These are phyloP conservation scores for Gentiana dahurica DNA, from an alignment of 257 asterid species.

Conservation along the genomic window DNA sequence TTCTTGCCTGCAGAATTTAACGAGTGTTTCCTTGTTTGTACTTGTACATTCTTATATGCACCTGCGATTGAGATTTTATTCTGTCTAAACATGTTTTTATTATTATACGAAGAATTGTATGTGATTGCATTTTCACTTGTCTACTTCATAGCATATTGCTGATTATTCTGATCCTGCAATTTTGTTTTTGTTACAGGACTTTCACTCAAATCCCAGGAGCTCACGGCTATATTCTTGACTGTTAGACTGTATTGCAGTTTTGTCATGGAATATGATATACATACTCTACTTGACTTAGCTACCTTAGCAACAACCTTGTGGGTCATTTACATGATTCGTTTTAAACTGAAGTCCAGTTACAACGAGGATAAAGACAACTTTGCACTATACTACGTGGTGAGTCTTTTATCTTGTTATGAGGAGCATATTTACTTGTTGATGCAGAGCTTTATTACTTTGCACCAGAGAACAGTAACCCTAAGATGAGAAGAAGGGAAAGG, in stretches of 20 bases:
- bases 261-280: slow-evolving; percentile 26
- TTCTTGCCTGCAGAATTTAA: too few species aligned
- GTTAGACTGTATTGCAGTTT: slow-evolving; percentile 29
- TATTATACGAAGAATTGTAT: too few species aligned
- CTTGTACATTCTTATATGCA: neutral
- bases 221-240: slow-evolving; percentile 25
- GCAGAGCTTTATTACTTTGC: too few species aligned
- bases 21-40: too few species aligned
- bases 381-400: slow-evolving; percentile 19
- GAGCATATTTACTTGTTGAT: neutral
- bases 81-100: too few species aligned
- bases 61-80: too few species aligned
- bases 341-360: slow-evolving; percentile 17
- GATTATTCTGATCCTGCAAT: neutral
- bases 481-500: too few species aligned
- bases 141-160: neutral
- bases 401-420: neutral
- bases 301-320: slow-evolving; percentile 18
- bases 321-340: slow-evolving; percentile 27
- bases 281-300: slow-evolving; percentile 27
- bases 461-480: too few species aligned
- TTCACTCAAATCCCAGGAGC: slow-evolving; percentile 28
- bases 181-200: slow-evolving; percentile 16
- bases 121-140: neutral
- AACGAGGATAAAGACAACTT: slow-evolving; percentile 20